phyloP scores from a whole-genome alignment of 345 rosid genomes.

The Erysimum cheiranthoides region DNA sequence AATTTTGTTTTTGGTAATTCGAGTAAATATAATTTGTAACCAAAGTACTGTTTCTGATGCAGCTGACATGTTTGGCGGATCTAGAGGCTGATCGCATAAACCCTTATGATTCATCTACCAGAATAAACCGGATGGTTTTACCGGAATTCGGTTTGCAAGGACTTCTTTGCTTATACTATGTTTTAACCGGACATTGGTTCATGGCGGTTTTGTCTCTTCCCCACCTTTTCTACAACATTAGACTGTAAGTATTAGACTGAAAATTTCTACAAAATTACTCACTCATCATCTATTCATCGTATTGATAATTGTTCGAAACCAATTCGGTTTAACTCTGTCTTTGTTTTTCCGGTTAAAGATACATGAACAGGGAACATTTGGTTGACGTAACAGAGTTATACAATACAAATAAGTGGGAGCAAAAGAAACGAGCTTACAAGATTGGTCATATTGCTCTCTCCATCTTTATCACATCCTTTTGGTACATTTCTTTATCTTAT shows the following conservation, averaged over 20 bases:
- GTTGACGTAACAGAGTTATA: slow-evolving; percentile 93
- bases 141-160: slow-evolving; percentile 71
- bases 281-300: neutral
- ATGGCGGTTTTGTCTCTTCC: slow-evolving; percentile 65
- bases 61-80: slow-evolving; percentile 80
- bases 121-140: slow-evolving; percentile 62
- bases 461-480: slow-evolving; percentile 74
- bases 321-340: neutral
- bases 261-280: neutral
- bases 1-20: neutral
- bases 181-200: slow-evolving; percentile 73
- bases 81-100: slow-evolving; percentile 71
- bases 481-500: slow-evolving; percentile 53
- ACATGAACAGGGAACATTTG: slow-evolving; percentile 63
- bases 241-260: slow-evolving; percentile 55
- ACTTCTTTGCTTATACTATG: slow-evolving; percentile 55
- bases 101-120: slow-evolving; percentile 70
- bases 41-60: slow-evolving; percentile 20
- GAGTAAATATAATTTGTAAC: neutral
- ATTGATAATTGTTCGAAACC: neutral
- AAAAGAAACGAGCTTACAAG: slow-evolving; percentile 81
- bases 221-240: slow-evolving; percentile 65
- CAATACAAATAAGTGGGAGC: slow-evolving; percentile 79
- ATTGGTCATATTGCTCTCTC: slow-evolving; percentile 67
- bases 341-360: slow-evolving; percentile 51